Evolutionary conservation across 805 yeast species (phyloP), one percentile per base, ranked within the genome.

Genomic region (Pachysolen tannophilus): DNA sequence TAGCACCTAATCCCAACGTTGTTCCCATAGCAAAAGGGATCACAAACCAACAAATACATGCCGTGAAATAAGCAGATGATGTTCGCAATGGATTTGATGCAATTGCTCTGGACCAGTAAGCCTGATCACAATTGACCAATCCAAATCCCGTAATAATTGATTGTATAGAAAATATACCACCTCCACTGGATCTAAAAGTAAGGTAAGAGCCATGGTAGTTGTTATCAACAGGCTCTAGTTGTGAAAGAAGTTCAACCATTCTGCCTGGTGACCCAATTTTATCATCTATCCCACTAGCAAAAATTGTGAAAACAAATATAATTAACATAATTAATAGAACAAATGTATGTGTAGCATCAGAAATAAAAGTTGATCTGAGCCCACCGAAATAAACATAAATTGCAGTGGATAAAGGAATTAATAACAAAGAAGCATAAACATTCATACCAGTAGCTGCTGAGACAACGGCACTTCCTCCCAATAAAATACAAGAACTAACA

Each of bases 251-350:
- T 3, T 69, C 70, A 50, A 61, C 63, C 55, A 69, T 49, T 30
- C 53, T 60, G 2, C 58, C 61, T 6, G 71, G 67, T 1, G 71
- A 61, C 3, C 75, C 75, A 26, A 67, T 59, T 17, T 52, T 41
- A n/a, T 48, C 43, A n/a, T n/a, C n/a, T n/a, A n/a, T n/a, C 5
- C 67, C 58, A 11, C 58, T 46, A 23, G 63, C 48, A 39, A 57
- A 68, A 5, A 57, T 52, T 6, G 50, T 53, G 43, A 55, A 65
- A 6, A 56, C 49, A 19, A 65, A 41, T 21, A 60, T 34, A 28
- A 59, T 50, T 2, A 50, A 38, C 32, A 50, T 55, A 28, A 60
- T 50, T 23, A 58, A 56, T 9, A 27, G 16, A 7, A 29, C 24
- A 9, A 19, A 16, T 5, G 52, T 51, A 42, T 52, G 56, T 20